Base-by-base conservation (phyloP, 768 basidiomycete species). In the Amanita muscaria region DNA sequence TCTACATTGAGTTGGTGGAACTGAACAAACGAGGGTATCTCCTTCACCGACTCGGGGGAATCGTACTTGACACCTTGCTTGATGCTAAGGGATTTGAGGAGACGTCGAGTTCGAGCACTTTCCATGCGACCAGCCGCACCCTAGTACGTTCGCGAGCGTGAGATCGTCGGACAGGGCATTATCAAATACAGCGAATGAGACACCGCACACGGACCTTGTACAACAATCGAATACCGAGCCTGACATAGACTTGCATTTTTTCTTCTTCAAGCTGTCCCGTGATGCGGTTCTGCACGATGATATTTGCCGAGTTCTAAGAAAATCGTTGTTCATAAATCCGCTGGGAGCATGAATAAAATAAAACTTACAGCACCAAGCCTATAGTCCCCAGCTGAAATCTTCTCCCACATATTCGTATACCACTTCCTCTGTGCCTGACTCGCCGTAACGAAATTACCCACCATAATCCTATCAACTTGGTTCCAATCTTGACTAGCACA, bases 391-490 rank as follows among this genome's bases (percentile, higher is more conserved):
- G 77, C 78, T 0, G 86, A 83, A 4, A 96, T 79, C 64, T 91
- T 92, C 18, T 77, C 73, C 42, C 97, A 74, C 30, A 97, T 74
- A 68, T 84, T 89, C 49, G 90, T 91, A 58, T 93, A 87, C 85
- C 90, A 97, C 66, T 99, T 99, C 56, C 94, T 71, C 69, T 98
- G 93, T 49, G 94, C 94, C 67, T 96, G 91, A 51, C 76, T 81
- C 4, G 88, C 83, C 0, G 93, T 97, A 3, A 97, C 93, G 52
- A 88, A 99, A 58, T 94, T 92, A 14, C 88, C 83, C 10, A 94
- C 92, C 34, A 96, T 79, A 51, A 98, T 89, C 50, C 83, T 62
- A 55, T 96, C 84, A 22, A 98, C 83, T 48, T 81, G 76, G 29
- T 74, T 79, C 91, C 93, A 97, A 59, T 98, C 96, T 53, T 82